phyloP scores from a whole-genome alignment of 2,329 filamentous ascomycete genomes.

The Sclerotinia sclerotiorum region DNA sequence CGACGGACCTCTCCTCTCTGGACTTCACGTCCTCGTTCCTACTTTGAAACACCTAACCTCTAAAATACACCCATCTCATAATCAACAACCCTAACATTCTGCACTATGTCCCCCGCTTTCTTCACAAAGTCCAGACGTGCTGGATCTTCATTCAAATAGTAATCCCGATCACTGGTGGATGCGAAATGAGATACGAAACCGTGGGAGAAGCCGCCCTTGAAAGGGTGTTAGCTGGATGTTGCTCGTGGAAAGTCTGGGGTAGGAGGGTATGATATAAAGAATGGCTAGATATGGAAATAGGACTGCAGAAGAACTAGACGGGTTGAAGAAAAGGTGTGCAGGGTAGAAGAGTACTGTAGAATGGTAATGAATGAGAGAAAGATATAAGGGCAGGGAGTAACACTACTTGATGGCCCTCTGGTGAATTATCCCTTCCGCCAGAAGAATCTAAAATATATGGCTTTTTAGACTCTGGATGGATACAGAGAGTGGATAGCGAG shows the following conservation, averaged over 20 bases:
- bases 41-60: neutral
- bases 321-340: no score
- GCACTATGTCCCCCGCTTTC: slow-evolving; percentile 48
- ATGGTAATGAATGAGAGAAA: neutral
- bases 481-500: slow-evolving; percentile 55
- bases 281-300: neutral
- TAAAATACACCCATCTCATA: slow-evolving; percentile 55
- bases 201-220: slow-evolving; percentile 64
- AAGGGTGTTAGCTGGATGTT: neutral
- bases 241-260: neutral
- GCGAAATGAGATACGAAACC: slow-evolving; percentile 69
- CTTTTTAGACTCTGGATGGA: slow-evolving; percentile 57
- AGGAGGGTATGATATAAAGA: no score
- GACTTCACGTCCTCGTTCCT: neutral
- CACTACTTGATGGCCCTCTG: slow-evolving; percentile 59
- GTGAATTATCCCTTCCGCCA: slow-evolving; percentile 62
- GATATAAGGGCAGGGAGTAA: slow-evolving; percentile 20
- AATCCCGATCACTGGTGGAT: slow-evolving; percentile 62
- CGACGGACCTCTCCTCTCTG: accelerated
- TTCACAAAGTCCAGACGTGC: slow-evolving; percentile 61
- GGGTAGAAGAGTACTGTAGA: neutral
- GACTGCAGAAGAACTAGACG: neutral
- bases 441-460: slow-evolving; percentile 60
- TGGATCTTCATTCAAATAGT: slow-evolving; percentile 66
- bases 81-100: slow-evolving; percentile 59